A percentile compares a stretch with the other conserved stretches of the same genome.
These are phyloP conservation scores for Byssoonygena ceratinophila DNA, from an alignment of 2,329 filamentous ascomycete species.

Conservation along the genomic window DNA sequence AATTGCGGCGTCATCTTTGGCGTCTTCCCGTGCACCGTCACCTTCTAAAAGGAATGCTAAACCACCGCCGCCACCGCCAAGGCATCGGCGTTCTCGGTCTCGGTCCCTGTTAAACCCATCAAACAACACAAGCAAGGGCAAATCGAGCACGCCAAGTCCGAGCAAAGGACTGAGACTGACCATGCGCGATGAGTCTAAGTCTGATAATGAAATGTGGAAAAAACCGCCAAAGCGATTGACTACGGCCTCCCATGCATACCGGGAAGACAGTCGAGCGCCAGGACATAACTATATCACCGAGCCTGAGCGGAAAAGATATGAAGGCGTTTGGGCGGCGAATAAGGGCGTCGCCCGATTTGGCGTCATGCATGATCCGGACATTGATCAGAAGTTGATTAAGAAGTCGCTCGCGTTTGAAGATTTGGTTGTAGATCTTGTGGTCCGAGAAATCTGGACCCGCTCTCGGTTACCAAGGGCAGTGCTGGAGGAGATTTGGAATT, in stretches of 20 bases:
- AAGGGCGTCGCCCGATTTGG: constrained; percentile 27
- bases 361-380: constrained; percentile 8
- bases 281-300: constrained; percentile 38
- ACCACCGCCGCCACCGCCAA: constrained; percentile 30
- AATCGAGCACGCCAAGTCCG: constrained; percentile 29
- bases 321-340: constrained; percentile 43
- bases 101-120: constrained; percentile 28
- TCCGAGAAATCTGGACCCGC: constrained; percentile 41
- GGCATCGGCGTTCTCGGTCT: constrained; percentile 29
- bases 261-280: constrained; percentile 39
- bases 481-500: constrained; percentile 38
- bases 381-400: constrained; percentile 6
- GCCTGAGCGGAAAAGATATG: constrained; percentile 39
- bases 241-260: constrained; percentile 38
- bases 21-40: constrained; percentile 34
- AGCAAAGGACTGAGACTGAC: constrained; percentile 34
- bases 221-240: constrained; percentile 25
- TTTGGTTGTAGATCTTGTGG: constrained; percentile 39
- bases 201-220: constrained; percentile 25
- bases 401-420: constrained; percentile 25
- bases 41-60: constrained; percentile 27
- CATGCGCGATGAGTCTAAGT: constrained; percentile 31
- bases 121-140: constrained; percentile 24
- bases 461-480: constrained; percentile 33
- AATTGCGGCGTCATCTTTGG: constrained; percentile 39